Evolutionary conservation across 495 filamentous ascomycete species (phyloP).

Genomic region (Penicillium cinerascens): DNA sequence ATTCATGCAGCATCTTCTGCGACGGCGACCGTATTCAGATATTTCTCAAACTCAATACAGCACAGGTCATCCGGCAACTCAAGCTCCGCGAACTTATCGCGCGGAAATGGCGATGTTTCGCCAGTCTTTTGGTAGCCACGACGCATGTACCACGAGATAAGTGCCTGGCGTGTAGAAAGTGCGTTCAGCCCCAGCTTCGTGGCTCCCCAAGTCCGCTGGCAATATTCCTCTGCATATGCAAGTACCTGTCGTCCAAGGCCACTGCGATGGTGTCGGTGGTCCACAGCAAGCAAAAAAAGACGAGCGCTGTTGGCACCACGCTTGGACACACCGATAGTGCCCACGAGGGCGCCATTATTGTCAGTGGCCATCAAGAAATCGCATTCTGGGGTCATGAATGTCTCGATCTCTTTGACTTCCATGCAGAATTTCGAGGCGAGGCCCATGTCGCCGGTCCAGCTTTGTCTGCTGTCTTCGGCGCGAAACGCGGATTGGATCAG

Average conservation of each 20-base stretch:
- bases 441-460: slow-evolving; percentile 39
- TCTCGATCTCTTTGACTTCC: slow-evolving; percentile 21
- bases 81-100: slow-evolving; percentile 21
- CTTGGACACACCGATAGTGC: slow-evolving; percentile 32
- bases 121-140: slow-evolving; percentile 40
- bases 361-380: slow-evolving; percentile 33
- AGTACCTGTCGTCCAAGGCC: slow-evolving; percentile 41
- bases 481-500: slow-evolving; percentile 44
- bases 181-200: slow-evolving; percentile 33
- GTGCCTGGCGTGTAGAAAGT: slow-evolving; percentile 33
- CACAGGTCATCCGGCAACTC: slow-evolving; percentile 36
- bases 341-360: slow-evolving; percentile 21
- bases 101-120: slow-evolving; percentile 37
- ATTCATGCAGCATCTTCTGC: neutral
- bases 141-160: slow-evolving; percentile 45
- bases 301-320: slow-evolving; percentile 22
- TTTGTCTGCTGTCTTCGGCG: slow-evolving; percentile 31
- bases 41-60: slow-evolving; percentile 35
- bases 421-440: slow-evolving; percentile 31
- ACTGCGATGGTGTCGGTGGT: slow-evolving; percentile 29
- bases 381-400: slow-evolving; percentile 38
- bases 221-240: slow-evolving; percentile 38
- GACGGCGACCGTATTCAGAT: neutral
- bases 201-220: slow-evolving; percentile 25
- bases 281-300: slow-evolving; percentile 42